Evolutionary conservation across 2,329 filamentous ascomycete species (phyloP).

Genomic region (Stenocarpella maydis): DNA sequence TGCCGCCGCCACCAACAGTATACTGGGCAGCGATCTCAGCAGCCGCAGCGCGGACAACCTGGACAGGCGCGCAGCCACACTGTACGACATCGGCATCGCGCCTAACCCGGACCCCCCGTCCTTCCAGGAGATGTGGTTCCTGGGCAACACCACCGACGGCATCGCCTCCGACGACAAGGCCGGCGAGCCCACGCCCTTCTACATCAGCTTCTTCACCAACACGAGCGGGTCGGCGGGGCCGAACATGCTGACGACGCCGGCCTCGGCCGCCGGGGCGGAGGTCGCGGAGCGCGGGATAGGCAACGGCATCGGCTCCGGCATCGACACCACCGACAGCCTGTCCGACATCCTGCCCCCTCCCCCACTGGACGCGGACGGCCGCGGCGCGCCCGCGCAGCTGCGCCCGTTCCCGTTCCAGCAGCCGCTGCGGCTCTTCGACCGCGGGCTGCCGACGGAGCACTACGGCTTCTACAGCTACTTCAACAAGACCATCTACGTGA

Average conservation of each 20-base stretch:
- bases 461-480: slow-evolving; percentile 96
- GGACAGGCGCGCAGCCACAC: slow-evolving; percentile 13
- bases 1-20: slow-evolving; percentile 15
- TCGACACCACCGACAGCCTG: slow-evolving; percentile 50
- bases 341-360: slow-evolving; percentile 70
- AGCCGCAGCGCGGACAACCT: slow-evolving; percentile 6
- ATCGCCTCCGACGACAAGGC: slow-evolving; percentile 70
- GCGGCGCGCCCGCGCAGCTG: slow-evolving; percentile 74
- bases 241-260: slow-evolving; percentile 37
- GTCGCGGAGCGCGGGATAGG: slow-evolving; percentile 41
- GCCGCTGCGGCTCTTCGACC: slow-evolving; percentile 85
- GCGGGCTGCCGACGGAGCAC: slow-evolving; percentile 81
- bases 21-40: slow-evolving; percentile 2
- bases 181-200: slow-evolving; percentile 89
- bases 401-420: slow-evolving; percentile 77
- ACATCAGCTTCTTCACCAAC: slow-evolving; percentile 74
- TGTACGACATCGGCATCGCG: slow-evolving; percentile 47
- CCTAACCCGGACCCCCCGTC: slow-evolving; percentile 66
- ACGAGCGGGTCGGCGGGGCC: slow-evolving; percentile 46
- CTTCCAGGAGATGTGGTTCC: slow-evolving; percentile 78
- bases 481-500: slow-evolving; percentile 84
- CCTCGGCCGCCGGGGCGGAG: background rate
- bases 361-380: slow-evolving; percentile 70
- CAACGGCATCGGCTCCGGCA: slow-evolving; percentile 37
- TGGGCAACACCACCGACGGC: slow-evolving; percentile 86